Evolutionary conservation across 2,329 filamentous ascomycete genomes (phyloP), one percentile per base, ranked within the genome.

Genomic region (Curvularia verruculosa): DNA sequence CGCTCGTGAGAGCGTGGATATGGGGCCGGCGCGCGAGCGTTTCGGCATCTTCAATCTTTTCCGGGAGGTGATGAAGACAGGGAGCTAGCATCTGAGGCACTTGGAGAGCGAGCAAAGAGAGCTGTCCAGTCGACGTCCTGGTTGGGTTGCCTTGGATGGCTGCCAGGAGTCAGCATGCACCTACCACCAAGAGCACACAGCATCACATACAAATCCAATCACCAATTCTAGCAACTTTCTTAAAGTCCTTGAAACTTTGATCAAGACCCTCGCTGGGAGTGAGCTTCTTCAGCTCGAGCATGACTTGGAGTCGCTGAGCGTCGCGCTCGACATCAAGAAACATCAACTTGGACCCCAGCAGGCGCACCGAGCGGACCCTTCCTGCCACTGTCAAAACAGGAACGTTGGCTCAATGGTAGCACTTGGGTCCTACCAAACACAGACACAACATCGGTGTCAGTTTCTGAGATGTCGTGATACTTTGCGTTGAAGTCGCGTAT

Each of bases 311-410:
- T 62, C 83, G 85, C 65, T 86, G 79, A 55, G 87, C 89, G 71
- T 91, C 87, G 74, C 92, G 87, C 65, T 87, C 82, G 48, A 98
- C 79, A 77, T 95, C 90, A 64, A 97, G 76, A 76, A 99, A 99
- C 61, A 92, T 82, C 66, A 99, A 86, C 77, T 90, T 91, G 66
- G 86, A 88, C 64, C 93, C 88, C 52, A 87, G 84, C 46, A 85
- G 81, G 60, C 91, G 89, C 71, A 90, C 84, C 45, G 87, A 87
- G 69, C 84, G 82, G 61, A 96, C 83, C 73, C 92, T 91, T 76
- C 92, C 91, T 88, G 80, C 73, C 72, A 54, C 61, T 52, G 63
- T 78, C 64, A 77, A 67, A 59, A 53, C 26, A 37, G 44, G 45
- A 23, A 21, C 13, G 36, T 39, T 21, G 36, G n/a, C 23, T 47